Conservation (phyloP, 306 rosid genomes). For the Rosa chinensis region DNA sequence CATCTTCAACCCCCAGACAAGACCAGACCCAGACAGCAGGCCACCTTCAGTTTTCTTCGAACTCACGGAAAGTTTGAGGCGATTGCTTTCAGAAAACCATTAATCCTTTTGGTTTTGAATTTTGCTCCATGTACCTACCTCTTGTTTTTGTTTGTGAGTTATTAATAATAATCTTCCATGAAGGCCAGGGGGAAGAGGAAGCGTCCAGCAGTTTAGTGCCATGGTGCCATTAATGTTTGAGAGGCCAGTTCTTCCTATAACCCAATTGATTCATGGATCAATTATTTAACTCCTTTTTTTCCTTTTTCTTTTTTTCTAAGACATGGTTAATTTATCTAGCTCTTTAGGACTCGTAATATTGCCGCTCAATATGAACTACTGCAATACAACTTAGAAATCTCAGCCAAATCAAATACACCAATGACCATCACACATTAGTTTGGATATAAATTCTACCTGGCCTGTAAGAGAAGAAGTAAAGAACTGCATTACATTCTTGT, state of each 20-base stretch:
- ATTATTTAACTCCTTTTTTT: not conserved
- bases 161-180: not conserved
- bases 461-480: not conserved
- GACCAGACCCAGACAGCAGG: not conserved
- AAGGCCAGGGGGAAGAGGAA: not conserved
- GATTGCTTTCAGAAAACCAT: not conserved
- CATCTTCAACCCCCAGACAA: conserved; percentile 15
- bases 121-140: not conserved
- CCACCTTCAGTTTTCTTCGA: conserved; percentile 39
- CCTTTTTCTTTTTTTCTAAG: too few relatives aligned
- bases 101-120: not conserved
- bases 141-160: not conserved
- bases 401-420: not conserved
- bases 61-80: conserved; percentile 35
- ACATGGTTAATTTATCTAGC: too few relatives aligned
- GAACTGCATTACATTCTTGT: not conserved
- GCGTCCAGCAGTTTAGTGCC: not conserved
- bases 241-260: not conserved
- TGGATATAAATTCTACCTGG: not conserved
- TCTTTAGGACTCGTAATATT: not conserved
- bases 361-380: not conserved
- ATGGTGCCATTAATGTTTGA: not conserved
- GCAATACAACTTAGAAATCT: not conserved
- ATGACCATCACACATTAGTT: not conserved
- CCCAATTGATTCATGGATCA: not conserved